Evolutionary conservation across 768 basidiomycete species (phyloP).

Genomic region (Macrolepiota dolichaula): DNA sequence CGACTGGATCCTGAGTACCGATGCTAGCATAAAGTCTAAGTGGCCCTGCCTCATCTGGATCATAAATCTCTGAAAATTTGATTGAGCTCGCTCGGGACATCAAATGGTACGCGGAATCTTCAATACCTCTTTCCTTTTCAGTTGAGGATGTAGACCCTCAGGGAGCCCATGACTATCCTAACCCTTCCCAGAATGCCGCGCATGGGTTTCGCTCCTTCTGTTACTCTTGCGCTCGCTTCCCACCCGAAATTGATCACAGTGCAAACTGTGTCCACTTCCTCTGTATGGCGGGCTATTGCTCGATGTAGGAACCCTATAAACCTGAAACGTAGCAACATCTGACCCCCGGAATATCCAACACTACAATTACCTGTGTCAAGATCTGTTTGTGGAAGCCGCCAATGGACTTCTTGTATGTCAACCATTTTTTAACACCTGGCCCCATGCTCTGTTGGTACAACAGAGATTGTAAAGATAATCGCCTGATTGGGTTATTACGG

Average conservation of each 20-base stretch:
- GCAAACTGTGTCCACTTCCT: background rate
- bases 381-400: slow-evolving; percentile 35
- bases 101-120: background rate
- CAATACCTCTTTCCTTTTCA: background rate
- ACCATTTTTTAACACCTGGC: background rate
- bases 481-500: slow-evolving; percentile 46
- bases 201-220: background rate
- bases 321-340: background rate
- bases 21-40: too few relatives aligned
- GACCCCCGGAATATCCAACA: background rate
- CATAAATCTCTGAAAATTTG: background rate
- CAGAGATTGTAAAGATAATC: slow-evolving; percentile 51
- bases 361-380: background rate
- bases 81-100: background rate
- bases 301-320: background rate
- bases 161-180: background rate
- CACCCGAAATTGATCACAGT: background rate
- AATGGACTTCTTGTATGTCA: slow-evolving; percentile 42
- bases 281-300: background rate
- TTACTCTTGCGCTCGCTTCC: background rate
- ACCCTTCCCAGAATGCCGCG: background rate
- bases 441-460: background rate
- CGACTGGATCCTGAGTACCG: too few relatives aligned
- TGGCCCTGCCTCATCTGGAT: too few relatives aligned
- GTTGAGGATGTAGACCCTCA: background rate